phyloP scores from a whole-genome alignment of 257 asterid genomes.

The Solanum sitiens region DNA sequence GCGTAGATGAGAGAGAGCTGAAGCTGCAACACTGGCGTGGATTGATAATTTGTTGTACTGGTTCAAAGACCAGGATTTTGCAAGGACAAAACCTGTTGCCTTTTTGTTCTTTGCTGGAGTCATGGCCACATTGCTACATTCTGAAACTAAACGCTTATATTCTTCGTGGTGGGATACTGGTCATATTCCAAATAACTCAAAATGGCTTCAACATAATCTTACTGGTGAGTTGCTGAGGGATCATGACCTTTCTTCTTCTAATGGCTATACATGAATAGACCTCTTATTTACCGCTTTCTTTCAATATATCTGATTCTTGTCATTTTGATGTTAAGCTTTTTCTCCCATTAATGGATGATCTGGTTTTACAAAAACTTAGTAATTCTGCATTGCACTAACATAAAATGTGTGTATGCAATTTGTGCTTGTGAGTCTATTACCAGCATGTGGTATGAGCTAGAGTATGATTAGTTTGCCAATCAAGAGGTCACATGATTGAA shows the following conservation, averaged over 20 bases:
- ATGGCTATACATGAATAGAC: background rate
- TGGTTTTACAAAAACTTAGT: background rate
- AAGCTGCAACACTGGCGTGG: conserved; percentile 8
- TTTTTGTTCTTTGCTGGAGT: conserved; percentile 34
- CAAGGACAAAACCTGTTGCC: conserved; percentile 19
- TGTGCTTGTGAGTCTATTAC: background rate
- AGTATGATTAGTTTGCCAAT: background rate
- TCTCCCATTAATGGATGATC: background rate
- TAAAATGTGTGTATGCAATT: background rate
- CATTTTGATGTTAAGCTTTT: background rate
- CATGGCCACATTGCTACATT: conserved; percentile 52
- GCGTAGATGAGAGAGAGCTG: background rate
- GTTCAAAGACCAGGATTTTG: conserved; percentile 18
- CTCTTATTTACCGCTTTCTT: background rate
- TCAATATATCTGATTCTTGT: background rate
- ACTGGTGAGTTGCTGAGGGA: conserved; percentile 29
- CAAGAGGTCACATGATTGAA: background rate
- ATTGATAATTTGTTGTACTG: conserved; percentile 10
- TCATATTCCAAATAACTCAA: conserved; percentile 86
- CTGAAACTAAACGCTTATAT: conserved; percentile 61
- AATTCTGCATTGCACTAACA: background rate
- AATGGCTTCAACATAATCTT: conserved; percentile 90
- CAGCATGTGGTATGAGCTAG: background rate
- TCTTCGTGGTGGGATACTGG: conserved; percentile 94
- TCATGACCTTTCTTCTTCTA: background rate